Conservation (phyloP, 1,284 basidiomycete species). For the Boletellus dicymbophilus region DNA sequence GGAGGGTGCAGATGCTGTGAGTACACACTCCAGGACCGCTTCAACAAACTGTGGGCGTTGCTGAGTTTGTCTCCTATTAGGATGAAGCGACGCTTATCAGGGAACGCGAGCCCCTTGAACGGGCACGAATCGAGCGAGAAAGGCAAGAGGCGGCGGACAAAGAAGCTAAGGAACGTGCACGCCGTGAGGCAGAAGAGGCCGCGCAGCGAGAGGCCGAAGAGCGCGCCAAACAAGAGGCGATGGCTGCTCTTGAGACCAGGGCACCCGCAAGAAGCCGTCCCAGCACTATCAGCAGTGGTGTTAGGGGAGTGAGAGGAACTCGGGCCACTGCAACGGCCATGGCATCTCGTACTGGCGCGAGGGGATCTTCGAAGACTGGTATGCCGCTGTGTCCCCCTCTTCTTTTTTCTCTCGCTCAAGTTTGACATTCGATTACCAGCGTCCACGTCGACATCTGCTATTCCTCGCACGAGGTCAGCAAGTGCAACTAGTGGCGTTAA, state of each 20-base stretch:
- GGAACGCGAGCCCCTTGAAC: constrained; percentile 48
- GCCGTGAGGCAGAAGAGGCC: constrained; percentile 43
- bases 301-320: constrained; percentile 58
- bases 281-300: constrained; percentile 41
- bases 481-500: constrained; percentile 31
- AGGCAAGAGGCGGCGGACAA: constrained; percentile 53
- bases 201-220: constrained; percentile 34
- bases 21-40: constrained; percentile 18
- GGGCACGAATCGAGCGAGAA: constrained; percentile 46
- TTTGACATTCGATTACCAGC: constrained; percentile 17
- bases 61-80: constrained; percentile 36
- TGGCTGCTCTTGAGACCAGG: constrained; percentile 20
- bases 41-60: not conserved
- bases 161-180: constrained; percentile 50
- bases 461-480: constrained; percentile 26
- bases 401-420: not conserved
- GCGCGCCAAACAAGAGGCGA: constrained; percentile 28
- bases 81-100: constrained; percentile 57
- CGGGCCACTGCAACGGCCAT: constrained; percentile 40
- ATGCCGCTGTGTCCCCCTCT: constrained; percentile 1
- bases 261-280: constrained; percentile 34
- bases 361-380: constrained; percentile 27
- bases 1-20: constrained; percentile 68
- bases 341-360: constrained; percentile 36
- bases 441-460: constrained; percentile 16